Base-by-base conservation (phyloP, 148 eudicot species). In the Beta vulgaris region DNA sequence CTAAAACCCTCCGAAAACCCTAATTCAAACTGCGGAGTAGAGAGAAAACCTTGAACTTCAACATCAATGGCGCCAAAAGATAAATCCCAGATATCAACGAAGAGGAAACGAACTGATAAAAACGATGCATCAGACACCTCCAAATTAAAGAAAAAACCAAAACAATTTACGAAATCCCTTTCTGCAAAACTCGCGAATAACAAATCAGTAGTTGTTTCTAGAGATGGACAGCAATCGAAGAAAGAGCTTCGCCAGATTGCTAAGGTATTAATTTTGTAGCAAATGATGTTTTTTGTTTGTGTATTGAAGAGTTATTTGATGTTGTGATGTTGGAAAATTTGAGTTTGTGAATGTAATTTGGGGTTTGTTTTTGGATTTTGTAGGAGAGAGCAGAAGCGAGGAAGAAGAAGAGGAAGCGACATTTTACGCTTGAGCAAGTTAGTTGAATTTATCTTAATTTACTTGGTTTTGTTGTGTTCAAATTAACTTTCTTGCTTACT, bases 331-430 rank as follows among this genome's bases (percentile, higher is more conserved):
- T 40, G 5, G 26, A 18, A n/a, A 25, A 18, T 77, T 8, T 63
- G 8, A 12, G 25, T 55, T 26, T 19, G 10, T 65, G 57, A 57
- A 54, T 71, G 53, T 40, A 72, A 71, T 36, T 71, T 73, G 70
- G 18, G 43, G 31, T n/a, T 58, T 64, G 49, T 15, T 23, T 73
- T 59, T 66, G 66, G 71, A 69, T 78, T 26, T 69, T 75, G 73
- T 82, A 96, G 99, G 98, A 91, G 72, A 70, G 86, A 54, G 78
- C 97, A 1, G 91, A 92, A 54, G 96, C 88, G 53, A 87, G 97
- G 85, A 96, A 96, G 87, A 91, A 91, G 89, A 91, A 80, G 85
- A 92, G 98, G 71, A 92, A 88, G 89, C 87, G 81, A 23, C 92
- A 96, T 86, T 93, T 82, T 82, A 81, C 83, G 51, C 84, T 96